A percentile compares a stretch with the other conserved stretches of the same genome.
phyloP scores from a whole-genome alignment of 805 yeast genomes.

The Cyberlindnera misumaiensis region DNA sequence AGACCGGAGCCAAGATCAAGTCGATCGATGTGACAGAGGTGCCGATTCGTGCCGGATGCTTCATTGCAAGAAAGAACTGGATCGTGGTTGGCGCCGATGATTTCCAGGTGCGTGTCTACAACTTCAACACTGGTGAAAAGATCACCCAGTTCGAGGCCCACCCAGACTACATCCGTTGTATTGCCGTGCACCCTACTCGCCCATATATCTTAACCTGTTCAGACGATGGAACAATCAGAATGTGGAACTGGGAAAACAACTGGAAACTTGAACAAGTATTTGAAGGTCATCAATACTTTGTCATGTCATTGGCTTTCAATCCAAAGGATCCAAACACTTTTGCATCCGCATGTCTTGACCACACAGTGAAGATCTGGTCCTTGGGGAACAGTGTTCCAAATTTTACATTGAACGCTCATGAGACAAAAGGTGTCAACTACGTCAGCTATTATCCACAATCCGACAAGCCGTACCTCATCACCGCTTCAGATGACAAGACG shows the following conservation, averaged over 20 bases:
- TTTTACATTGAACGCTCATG: constrained; percentile 87
- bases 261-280: constrained; percentile 89
- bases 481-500: constrained; percentile 86
- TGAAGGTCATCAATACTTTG: constrained; percentile 94
- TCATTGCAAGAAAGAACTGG: constrained; percentile 96
- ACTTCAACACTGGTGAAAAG: constrained; percentile 93
- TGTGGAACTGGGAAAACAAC: constrained; percentile 96
- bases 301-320: constrained; percentile 90
- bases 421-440: constrained; percentile 87
- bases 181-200: constrained; percentile 91
- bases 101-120: constrained; percentile 87
- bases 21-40: constrained; percentile 91
- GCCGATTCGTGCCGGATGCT: constrained; percentile 93
- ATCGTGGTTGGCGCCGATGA: constrained; percentile 94
- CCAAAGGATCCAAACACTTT: constrained; percentile 97
- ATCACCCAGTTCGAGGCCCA: constrained; percentile 95
- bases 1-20: constrained; percentile 75
- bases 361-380: constrained; percentile 96
- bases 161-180: constrained; percentile 90
- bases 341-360: constrained; percentile 94
- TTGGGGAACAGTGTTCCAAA: constrained; percentile 83
- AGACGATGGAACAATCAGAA: constrained; percentile 85
- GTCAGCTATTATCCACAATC: constrained; percentile 96
- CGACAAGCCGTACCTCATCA: constrained; percentile 92
- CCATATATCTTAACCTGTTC: constrained; percentile 84